Conservation (phyloP, 2,329 filamentous ascomycete species). For the Ceratocystis albifundus region DNA sequence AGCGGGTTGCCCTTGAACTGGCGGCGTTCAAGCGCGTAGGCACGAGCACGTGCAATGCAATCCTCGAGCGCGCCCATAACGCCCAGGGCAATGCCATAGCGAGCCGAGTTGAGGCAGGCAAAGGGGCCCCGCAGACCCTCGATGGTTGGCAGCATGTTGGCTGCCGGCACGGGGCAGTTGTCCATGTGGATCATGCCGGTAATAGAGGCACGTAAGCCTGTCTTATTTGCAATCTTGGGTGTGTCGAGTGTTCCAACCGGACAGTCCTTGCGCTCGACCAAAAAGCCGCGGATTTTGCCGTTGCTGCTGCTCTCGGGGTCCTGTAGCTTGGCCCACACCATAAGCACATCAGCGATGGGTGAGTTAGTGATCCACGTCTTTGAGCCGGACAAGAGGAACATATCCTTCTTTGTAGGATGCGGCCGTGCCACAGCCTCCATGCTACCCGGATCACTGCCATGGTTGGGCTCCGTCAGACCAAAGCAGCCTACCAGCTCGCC, state of each 20-base stretch:
- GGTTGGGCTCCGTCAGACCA: slow-evolving; percentile 83
- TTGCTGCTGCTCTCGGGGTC: slow-evolving; percentile 41
- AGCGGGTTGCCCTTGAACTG: slow-evolving; percentile 95
- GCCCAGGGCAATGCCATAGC: slow-evolving; percentile 88
- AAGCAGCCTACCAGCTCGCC: slow-evolving; percentile 77
- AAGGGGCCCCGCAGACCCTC: slow-evolving; percentile 85
- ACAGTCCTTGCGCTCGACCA: slow-evolving; percentile 75
- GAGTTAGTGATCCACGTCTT: slow-evolving; percentile 98
- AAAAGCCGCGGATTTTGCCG: slow-evolving; percentile 86
- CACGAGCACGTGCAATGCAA: slow-evolving; percentile 65
- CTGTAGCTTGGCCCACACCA: slow-evolving; percentile 89
- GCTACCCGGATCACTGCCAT: slow-evolving; percentile 79
- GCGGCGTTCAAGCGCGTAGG: slow-evolving; percentile 82
- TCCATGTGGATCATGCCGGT: slow-evolving; percentile 98
- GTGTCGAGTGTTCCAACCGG: slow-evolving; percentile 84
- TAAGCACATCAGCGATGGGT: slow-evolving; percentile 70
- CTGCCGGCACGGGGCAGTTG: slow-evolving; percentile 72
- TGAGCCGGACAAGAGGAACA: slow-evolving; percentile 63
- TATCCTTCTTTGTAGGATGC: slow-evolving; percentile 73
- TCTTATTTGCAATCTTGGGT: slow-evolving; percentile 89
- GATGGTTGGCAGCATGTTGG: slow-evolving; percentile 87
- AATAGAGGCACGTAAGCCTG: slow-evolving; percentile 78
- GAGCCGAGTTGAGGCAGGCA: slow-evolving; percentile 83
- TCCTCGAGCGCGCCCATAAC: slow-evolving; percentile 92
- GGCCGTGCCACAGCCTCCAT: slow-evolving; percentile 83